Evolutionary conservation across 495 filamentous ascomycete species (phyloP).

Genomic region (Haplographium delicatum): DNA sequence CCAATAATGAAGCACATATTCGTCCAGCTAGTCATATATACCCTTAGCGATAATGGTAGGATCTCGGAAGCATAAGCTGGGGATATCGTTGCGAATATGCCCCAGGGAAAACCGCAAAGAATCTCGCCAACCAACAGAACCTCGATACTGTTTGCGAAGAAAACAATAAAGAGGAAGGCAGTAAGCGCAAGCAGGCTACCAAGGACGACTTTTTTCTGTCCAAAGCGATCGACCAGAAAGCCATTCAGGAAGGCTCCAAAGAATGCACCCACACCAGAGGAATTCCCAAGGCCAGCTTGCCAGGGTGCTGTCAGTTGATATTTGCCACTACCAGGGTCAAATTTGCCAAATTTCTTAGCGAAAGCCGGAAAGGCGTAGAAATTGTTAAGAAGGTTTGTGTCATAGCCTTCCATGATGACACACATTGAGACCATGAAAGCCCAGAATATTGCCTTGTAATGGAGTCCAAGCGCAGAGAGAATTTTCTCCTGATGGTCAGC

Average conservation of each 20-base stretch:
- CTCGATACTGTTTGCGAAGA: conserved; percentile 41
- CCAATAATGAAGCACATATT: conserved; percentile 67
- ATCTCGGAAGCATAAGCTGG: conserved; percentile 44
- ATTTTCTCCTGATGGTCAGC: too few species aligned
- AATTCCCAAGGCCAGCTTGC: conserved; percentile 40
- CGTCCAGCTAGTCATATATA: conserved; percentile 19
- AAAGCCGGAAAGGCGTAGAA: conserved; percentile 35
- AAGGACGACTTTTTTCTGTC: conserved; percentile 38
- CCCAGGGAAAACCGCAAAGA: conserved; percentile 52
- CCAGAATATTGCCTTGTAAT: conserved; percentile 37
- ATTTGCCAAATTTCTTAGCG: conserved; percentile 29
- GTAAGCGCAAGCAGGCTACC: conserved; percentile 35
- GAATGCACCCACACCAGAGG: conserved; percentile 37
- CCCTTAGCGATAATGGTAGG: conserved; percentile 7
- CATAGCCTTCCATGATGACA: conserved; percentile 57
- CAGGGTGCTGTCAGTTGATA: conserved; percentile 36
- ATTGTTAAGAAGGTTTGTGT: conserved; percentile 29
- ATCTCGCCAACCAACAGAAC: conserved; percentile 45
- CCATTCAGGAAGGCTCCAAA: conserved; percentile 38
- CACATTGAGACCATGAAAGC: conserved; percentile 51
- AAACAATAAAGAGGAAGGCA: conserved; percentile 44
- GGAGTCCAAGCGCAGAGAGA: too few species aligned
- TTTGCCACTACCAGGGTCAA: conserved; percentile 8
- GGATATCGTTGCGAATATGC: conserved; percentile 50
- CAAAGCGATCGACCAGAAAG: conserved; percentile 38